These are phyloP conservation scores for Wickerhamiella brachini DNA, from an alignment of 805 yeast genomes.

Conservation along the genomic window DNA sequence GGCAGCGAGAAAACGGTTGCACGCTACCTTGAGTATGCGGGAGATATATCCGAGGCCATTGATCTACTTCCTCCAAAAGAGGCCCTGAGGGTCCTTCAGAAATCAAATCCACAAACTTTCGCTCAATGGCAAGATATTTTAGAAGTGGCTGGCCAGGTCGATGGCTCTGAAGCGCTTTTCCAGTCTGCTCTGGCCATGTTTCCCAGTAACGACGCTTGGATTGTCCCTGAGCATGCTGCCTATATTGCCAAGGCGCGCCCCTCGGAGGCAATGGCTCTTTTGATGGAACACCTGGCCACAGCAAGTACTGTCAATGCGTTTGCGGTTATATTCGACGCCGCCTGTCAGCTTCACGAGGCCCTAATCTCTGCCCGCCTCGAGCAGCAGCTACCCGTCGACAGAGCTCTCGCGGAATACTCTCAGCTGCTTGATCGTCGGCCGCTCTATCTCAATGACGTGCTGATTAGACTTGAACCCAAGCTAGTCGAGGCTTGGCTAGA, in stretches of 20 bases:
- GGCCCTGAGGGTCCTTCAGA: not conserved
- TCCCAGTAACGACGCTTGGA: conserved; percentile 3
- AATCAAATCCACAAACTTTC: not conserved
- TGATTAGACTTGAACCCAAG: conserved; percentile 46
- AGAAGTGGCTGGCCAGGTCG: not conserved
- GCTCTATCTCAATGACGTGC: conserved; percentile 50
- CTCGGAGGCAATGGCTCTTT: conserved; percentile 29
- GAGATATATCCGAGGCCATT: not conserved
- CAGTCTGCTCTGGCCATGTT: not conserved
- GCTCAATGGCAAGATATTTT: not conserved
- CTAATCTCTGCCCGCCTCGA: conserved; percentile 26
- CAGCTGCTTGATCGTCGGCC: conserved; percentile 42
- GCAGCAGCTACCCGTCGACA: conserved; percentile 24
- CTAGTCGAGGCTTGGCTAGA: conserved; percentile 57
- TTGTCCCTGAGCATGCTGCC: conserved; percentile 28
- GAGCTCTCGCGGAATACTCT: conserved; percentile 37
- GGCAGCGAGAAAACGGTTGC: conserved; percentile 9
- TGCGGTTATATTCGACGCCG: conserved; percentile 46
- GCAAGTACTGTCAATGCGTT: conserved; percentile 48
- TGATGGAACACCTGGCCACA: conserved; percentile 34
- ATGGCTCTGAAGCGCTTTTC: conserved; percentile 6
- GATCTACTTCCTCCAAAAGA: not conserved
- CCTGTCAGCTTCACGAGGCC: conserved; percentile 46
- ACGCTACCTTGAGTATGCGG: conserved; percentile 3
- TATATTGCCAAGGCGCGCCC: conserved; percentile 33